Evolutionary conservation across 257 asterid genomes (phyloP).

Genomic region (Rubia yunnanensis): DNA sequence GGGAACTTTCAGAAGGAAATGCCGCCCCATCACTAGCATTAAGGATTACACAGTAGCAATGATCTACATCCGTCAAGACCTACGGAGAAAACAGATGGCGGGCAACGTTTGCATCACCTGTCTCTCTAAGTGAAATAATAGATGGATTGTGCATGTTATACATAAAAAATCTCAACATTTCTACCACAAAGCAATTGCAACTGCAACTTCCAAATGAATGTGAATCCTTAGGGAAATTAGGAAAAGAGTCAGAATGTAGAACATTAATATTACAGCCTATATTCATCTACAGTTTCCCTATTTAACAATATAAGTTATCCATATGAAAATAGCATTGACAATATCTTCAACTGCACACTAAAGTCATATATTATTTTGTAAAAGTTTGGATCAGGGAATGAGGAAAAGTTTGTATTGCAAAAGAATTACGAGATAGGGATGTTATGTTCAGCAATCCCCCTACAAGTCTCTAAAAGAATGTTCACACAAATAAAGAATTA

Average conservation of each 20-base stretch:
- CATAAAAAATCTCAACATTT: neutral
- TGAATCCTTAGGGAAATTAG: neutral
- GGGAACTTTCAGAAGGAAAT: constrained; percentile 51
- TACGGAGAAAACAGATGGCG: constrained; percentile 23
- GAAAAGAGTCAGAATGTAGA: neutral
- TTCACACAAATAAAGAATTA: neutral
- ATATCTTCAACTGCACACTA: neutral
- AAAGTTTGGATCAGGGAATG: neutral
- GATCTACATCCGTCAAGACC: constrained; percentile 95
- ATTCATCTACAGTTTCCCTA: neutral
- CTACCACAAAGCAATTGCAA: neutral
- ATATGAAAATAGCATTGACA: neutral
- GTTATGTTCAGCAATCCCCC: neutral
- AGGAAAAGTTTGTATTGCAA: neutral
- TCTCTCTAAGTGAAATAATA: neutral
- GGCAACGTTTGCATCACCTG: neutral
- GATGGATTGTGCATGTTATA: neutral
- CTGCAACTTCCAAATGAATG: neutral
- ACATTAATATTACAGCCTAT: neutral
- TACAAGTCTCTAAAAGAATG: neutral
- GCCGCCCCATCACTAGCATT: constrained; percentile 92
- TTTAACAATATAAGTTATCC: neutral
- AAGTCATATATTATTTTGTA: neutral
- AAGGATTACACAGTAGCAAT: constrained; percentile 91
- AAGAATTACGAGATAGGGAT: neutral